Percentiles rank a stretch among this genome's conserved stretches.
These are phyloP conservation scores for Septoria petroselini DNA, from an alignment of 2,329 filamentous ascomycete genomes.

Conservation along the genomic window DNA sequence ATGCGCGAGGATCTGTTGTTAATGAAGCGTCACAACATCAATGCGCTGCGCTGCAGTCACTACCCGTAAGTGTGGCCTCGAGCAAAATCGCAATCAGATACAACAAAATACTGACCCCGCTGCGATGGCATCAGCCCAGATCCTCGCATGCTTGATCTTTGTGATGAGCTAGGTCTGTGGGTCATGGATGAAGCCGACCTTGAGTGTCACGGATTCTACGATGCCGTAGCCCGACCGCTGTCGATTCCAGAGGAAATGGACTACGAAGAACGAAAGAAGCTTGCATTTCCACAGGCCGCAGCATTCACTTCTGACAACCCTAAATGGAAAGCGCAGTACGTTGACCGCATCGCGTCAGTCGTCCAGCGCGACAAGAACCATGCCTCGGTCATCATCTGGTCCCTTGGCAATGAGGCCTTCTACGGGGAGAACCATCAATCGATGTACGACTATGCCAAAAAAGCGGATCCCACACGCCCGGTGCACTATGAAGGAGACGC, in stretches of 20 bases:
- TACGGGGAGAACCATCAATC: constrained; percentile 64
- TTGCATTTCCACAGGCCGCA: constrained; percentile 54
- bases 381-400: constrained; percentile 66
- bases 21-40: constrained; percentile 69
- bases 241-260: constrained; percentile 43
- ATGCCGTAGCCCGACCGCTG: constrained; percentile 17
- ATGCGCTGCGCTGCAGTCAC: constrained; percentile 65
- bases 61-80: no score
- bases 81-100: no score
- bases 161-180: constrained; percentile 64
- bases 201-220: constrained; percentile 43
- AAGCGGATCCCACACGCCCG: constrained; percentile 54
- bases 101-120: no score
- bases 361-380: constrained; percentile 70
- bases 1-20: constrained; percentile 59
- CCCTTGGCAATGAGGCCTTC: constrained; percentile 68
- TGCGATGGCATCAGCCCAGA: no score
- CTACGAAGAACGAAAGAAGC: constrained; percentile 58
- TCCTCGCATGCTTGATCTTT: constrained; percentile 55
- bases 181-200: constrained; percentile 55
- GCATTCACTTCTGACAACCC: constrained; percentile 59
- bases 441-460: constrained; percentile 63
- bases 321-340: constrained; percentile 59
- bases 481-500: constrained; percentile 66
- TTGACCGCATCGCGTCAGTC: constrained; percentile 63